These are phyloP conservation scores for Xylaria sp. DNA, from an alignment of 2,329 filamentous ascomycete species.

Conservation along the genomic window DNA sequence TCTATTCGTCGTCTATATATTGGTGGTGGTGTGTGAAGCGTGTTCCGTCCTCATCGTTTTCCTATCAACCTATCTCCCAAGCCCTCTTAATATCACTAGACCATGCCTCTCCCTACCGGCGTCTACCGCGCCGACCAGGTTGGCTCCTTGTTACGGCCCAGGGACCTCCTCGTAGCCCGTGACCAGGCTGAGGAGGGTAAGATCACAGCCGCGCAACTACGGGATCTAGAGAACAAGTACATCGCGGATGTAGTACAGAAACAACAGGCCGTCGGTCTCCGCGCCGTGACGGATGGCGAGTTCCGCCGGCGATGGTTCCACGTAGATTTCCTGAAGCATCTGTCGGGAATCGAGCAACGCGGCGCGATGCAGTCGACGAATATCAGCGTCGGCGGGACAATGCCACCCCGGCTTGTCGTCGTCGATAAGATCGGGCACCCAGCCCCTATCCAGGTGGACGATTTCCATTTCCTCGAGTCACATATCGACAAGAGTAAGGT, in stretches of 20 bases:
- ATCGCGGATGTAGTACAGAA: conserved; percentile 59
- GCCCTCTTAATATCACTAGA: conserved; percentile 1
- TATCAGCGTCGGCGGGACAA: conserved; percentile 59
- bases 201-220: conserved; percentile 56
- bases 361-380: conserved; percentile 57
- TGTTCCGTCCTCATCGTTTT: conserved; percentile 4
- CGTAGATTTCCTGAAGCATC: conserved; percentile 66
- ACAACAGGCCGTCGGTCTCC: conserved; percentile 60
- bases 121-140: conserved; percentile 66
- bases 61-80: background rate
- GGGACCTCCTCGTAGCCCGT: conserved; percentile 60
- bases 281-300: conserved; percentile 65
- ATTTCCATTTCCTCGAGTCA: conserved; percentile 64
- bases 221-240: conserved; percentile 61
- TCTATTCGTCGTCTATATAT: conserved; percentile 19
- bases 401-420: conserved; percentile 64
- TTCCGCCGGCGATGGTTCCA: conserved; percentile 68
- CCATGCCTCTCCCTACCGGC: conserved; percentile 54
- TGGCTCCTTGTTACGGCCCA: conserved; percentile 64
- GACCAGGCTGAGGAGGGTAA: conserved; percentile 57
- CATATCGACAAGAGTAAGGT: conserved; percentile 54
- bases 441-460: conserved; percentile 64
- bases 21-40: conserved; percentile 1
- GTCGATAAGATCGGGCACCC: conserved; percentile 65
- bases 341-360: conserved; percentile 63